Base-by-base conservation (phyloP, 371 early-diverging fungal genomes). In the Lichtheimia ramosa region DNA sequence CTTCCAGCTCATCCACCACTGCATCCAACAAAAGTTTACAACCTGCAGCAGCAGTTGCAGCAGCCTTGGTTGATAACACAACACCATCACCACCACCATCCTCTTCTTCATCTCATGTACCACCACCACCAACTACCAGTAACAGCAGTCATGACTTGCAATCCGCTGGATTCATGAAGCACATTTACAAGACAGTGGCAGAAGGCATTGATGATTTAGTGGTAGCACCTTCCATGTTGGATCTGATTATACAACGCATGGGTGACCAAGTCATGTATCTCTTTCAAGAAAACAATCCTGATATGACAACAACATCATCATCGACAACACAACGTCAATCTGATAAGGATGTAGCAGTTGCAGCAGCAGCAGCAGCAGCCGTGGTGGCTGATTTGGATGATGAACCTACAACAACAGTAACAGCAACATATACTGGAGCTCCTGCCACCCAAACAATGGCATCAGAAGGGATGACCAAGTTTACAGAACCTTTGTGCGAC, bases 401-500 rank as follows among this genome's bases (percentile, higher is more conserved):
- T 8, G 56, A 25, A 5, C 24, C 42, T 3, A 14, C 43, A 18
- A 18, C 16, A n/a, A 43, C 43, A 7, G 39, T 27, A 10, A 12
- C 56, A 15, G 56, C 13, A n/a, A n/a, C 16, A 20, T 12, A n/a
- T n/a, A n/a, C n/a, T n/a, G n/a, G 20, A 39, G 20, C 28, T 20
- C 20, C 51, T 8, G 25, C 55, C 2, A 48, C 48, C 18, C 34
- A 34, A 4, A 2, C 34, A 34, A 16, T 21, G 16, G 55, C 40
- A n/a, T 43, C 66, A 0, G 86, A 85, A 62, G 83, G 81, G 2
- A 73, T 77, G 18, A 79, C 84, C 0, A 64, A 69, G 12, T 86
- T 88, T 52, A 82, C 90, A 0, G 92, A 89, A 54, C 85, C 90
- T 7, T 61, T 95, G 5, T 83, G 89, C 62, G 94, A 93, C 59